These are phyloP conservation scores for Monilinia fructicola DNA, from an alignment of 2,329 filamentous ascomycete genomes.

Conservation along the genomic window DNA sequence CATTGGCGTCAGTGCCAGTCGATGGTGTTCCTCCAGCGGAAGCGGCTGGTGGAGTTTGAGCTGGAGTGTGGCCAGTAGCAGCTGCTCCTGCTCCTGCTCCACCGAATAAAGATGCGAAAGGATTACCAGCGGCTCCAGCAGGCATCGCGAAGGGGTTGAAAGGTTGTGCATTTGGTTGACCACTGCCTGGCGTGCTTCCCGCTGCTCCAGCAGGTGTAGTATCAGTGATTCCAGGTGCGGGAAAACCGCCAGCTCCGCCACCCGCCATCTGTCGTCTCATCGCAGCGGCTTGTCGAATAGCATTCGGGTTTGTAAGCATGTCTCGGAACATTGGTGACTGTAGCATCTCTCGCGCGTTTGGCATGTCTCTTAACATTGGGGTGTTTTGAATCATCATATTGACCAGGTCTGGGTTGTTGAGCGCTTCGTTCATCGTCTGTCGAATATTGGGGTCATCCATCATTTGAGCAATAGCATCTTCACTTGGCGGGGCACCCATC, in stretches of 20 bases:
- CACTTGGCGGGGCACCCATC: conserved; percentile 86
- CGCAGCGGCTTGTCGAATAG: conserved; percentile 77
- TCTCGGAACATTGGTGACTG: conserved; percentile 84
- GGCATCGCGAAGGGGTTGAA: conserved; percentile 39
- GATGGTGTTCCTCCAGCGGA: conserved; percentile 31
- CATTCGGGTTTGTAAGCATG: conserved; percentile 89
- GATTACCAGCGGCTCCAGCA: conserved; percentile 48
- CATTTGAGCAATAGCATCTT: conserved; percentile 80
- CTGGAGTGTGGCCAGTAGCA: conserved; percentile 33
- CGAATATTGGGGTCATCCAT: conserved; percentile 85
- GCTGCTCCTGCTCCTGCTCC: conserved; percentile 29
- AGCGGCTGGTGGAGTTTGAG: conserved; percentile 38
- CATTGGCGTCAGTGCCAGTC: conserved; percentile 39
- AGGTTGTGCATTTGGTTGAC: conserved; percentile 29
- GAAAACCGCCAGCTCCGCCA: conserved; percentile 64
- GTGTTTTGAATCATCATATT: conserved; percentile 94
- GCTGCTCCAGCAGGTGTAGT: conserved; percentile 60
- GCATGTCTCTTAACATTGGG: conserved; percentile 71
- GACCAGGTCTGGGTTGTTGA: conserved; percentile 91
- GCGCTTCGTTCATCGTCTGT: conserved; percentile 87
- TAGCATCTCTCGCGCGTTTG: conserved; percentile 78
- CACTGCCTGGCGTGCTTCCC: conserved; percentile 34
- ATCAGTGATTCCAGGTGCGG: conserved; percentile 88
- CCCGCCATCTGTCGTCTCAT: conserved; percentile 70
- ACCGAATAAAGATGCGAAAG: conserved; percentile 61